phyloP scores from a whole-genome alignment of 768 basidiomycete genomes.

The Galerina marginata region DNA sequence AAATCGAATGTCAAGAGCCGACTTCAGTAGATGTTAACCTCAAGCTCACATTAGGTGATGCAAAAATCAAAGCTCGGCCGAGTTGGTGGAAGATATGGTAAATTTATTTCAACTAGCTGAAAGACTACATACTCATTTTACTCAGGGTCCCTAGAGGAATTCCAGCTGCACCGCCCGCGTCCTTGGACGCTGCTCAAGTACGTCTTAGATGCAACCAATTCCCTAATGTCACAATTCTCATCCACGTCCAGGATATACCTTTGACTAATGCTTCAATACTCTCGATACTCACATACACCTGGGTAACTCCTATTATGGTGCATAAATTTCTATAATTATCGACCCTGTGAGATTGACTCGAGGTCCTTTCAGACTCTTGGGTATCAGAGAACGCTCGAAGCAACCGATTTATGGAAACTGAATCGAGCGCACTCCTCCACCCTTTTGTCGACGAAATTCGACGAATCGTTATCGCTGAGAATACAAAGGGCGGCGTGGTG shows the following conservation, averaged over 20 bases:
- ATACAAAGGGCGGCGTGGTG: constrained; percentile 53
- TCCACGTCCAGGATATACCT: constrained; percentile 52
- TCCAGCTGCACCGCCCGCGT: constrained; percentile 59
- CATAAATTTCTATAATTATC: neutral
- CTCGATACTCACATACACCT: constrained; percentile 65
- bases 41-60: constrained; percentile 45
- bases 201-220: neutral
- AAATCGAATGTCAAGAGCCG: constrained; percentile 1
- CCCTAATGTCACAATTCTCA: neutral
- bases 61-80: constrained; percentile 44
- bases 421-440: constrained; percentile 54
- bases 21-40: constrained; percentile 21
- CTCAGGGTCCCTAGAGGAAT: constrained; percentile 62
- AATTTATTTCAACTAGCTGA: constrained; percentile 10
- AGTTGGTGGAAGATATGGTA: constrained; percentile 65
- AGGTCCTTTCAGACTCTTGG: constrained; percentile 51
- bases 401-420: constrained; percentile 77
- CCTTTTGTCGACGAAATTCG: constrained; percentile 55
- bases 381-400: constrained; percentile 75
- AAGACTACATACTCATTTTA: neutral
- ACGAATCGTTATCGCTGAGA: constrained; percentile 58
- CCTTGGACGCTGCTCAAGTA: constrained; percentile 61
- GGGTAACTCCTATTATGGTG: constrained; percentile 68
- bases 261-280: constrained; percentile 62
- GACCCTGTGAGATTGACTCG: neutral